Base-by-base conservation (phyloP, 768 basidiomycete species). In the Lyophyllum semitale region DNA sequence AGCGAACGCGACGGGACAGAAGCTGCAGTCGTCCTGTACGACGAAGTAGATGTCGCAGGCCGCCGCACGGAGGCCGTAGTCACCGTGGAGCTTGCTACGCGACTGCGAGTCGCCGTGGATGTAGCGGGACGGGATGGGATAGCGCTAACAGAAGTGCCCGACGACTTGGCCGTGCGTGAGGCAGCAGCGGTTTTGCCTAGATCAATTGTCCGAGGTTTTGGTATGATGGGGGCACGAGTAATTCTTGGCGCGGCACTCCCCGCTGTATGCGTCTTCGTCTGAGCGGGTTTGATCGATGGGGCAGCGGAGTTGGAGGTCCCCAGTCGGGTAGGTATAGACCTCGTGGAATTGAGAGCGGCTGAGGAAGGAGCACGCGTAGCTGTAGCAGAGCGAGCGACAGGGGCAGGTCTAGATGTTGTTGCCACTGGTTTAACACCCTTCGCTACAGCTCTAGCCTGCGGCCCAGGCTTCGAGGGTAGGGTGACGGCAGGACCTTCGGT, bases 41-140 rank as follows among this genome's bases (percentile, higher is more conserved):
- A 45, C 18, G 51, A 49, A 6, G 63, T 41, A 25, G 58, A 57
- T 9, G 53, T 59, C 15, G 51, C 48, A 20, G 59, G 53, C 17
- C 59, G 61, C 8, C 54, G 54, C 7, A 42, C 15, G 29, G 48
- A 32, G 5, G 38, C 27, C 12, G 42, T 25, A 9, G 26, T 49
- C 30, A 9, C 43, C 38, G 46, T 3, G 15, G 53, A 44, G n/a
- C 33, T 56, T n/a, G 51, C 17, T 15, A 27, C 35, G 32, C 55
- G 55, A 48, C 42, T 59, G 7, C 38, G 48, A 27, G 32, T 47
- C 40, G 54, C 49, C 1, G 49, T 13, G 20, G 61, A 25, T 1
- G 45, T 53, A n/a, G 55, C 40, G 9, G 54, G 46, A n/a, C 52
- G 57, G 17, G 57, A 54, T 18, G 48, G 46, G 25, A 40, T 38